Evolutionary conservation across 495 filamentous ascomycete genomes (phyloP), one percentile per base, ranked within the genome.

Genomic region (Penicillium fimorum): DNA sequence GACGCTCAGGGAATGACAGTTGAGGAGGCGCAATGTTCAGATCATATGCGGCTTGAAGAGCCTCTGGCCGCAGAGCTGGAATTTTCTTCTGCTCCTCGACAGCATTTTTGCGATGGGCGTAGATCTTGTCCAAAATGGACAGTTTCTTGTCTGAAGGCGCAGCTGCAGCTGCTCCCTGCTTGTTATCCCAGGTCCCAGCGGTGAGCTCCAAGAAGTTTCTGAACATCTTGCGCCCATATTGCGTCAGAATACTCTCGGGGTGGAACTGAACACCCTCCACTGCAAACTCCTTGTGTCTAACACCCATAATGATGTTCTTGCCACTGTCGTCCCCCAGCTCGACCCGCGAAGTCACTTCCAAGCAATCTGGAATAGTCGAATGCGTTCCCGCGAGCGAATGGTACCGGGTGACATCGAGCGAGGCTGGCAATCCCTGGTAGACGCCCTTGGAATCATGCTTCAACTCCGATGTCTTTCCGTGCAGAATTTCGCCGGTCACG

Each of bases 191-290:
- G 37, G 90, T 97, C 22, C 94, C 94, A 2, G 90, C 86, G 53
- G 84, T 86, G 79, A 96, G 86, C 49, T 77, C 80, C 27, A 98
- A 76, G 70, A 98, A 98, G 65, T 97, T 98, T 62, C 83, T 86
- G 63, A 97, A 81, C 90, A 98, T 97, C 9, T 79, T 66, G 29
- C 90, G 88, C 11, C 94, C 94, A 56, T 94, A 85, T 53, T 85
- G 89, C 0, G 94, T 97, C 29, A 98, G 73, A 50, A 98, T 98
- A 67, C 93, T 97, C 71, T 98, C 94, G 0, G 94, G 94, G 66
- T 98, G 94, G 69, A 97, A 98, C 68, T 98, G 94, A 17, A 97
- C 92, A 30, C 93, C 94, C 67, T 98, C 94, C 4, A 98, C 79
- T 0, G 89, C 78, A 64, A 88, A 85, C 66, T 93, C 82, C 73